Conservation (phyloP, 257 asterid genomes). For the Gentiana macrophylla region DNA sequence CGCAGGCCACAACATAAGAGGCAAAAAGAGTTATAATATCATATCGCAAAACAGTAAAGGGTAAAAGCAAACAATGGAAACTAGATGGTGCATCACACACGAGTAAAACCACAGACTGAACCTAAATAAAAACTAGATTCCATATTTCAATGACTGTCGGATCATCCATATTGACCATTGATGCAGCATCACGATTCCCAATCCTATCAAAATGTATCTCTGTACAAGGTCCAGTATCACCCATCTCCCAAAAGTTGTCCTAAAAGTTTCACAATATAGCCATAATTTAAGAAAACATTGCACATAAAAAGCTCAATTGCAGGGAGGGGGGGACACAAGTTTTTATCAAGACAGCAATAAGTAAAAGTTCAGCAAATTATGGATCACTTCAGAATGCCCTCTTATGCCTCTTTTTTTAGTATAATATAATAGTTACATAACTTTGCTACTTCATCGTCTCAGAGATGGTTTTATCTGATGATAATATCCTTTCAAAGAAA, state of each 20-base stretch:
- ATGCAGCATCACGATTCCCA: slow-evolving; percentile 87
- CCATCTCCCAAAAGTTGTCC: slow-evolving; percentile 99
- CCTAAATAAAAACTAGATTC: slow-evolving; percentile 98
- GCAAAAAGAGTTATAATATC: background rate
- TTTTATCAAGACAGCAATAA: no score
- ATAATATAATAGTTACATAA: no score
- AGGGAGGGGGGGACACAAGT: no score
- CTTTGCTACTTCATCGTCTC: no score
- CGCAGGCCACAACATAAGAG: background rate
- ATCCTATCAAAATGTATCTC: slow-evolving; percentile 94
- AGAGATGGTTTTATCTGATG: no score
- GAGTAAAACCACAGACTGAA: slow-evolving; percentile 44
- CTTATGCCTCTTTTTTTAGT: no score
- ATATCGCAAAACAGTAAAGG: background rate
- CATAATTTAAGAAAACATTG: no score
- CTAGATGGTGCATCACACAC: background rate
- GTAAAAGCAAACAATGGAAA: background rate
- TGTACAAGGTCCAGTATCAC: slow-evolving; percentile 98
- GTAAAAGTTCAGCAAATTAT: no score
- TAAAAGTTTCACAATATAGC: slow-evolving; percentile 4
- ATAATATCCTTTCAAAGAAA: no score
- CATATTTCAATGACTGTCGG: slow-evolving; percentile 98
- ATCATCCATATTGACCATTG: slow-evolving; percentile 81
- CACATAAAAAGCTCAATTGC: no score
- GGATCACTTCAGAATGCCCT: no score